Percentiles rank a stretch among this genome's conserved stretches.
These are phyloP conservation scores for Cercospora nicotianae DNA, from an alignment of 2,329 filamentous ascomycete genomes.

Conservation along the genomic window DNA sequence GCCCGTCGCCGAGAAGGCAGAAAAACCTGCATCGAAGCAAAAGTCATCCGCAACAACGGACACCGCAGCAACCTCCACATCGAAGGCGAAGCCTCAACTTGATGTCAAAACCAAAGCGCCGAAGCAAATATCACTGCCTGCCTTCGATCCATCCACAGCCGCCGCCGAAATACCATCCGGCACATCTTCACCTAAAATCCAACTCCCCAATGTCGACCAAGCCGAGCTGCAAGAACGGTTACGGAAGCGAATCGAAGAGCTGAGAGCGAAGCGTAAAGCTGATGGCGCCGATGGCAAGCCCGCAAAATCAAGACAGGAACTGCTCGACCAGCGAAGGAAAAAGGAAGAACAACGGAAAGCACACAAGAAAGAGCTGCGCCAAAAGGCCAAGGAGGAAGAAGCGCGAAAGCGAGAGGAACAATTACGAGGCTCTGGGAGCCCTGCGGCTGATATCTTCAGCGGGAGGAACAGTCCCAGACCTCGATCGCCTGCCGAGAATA, in stretches of 20 bases:
- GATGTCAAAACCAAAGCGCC: constrained; percentile 35
- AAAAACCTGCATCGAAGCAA: constrained; percentile 20
- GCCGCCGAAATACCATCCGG: constrained; percentile 26
- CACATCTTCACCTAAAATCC: constrained; percentile 38
- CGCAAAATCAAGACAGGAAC: constrained; percentile 82
- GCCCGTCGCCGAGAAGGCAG: constrained; percentile 26
- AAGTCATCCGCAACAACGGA: constrained; percentile 13
- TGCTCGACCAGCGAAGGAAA: constrained; percentile 83
- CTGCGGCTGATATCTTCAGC: constrained; percentile 47
- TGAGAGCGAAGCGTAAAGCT: constrained; percentile 83
- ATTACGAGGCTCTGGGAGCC: constrained; percentile 60
- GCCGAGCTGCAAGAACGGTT: constrained; percentile 76
- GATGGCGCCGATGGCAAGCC: constrained; percentile 79
- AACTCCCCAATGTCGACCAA: constrained; percentile 62
- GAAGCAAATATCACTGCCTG: constrained; percentile 29
- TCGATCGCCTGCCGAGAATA: constrained; percentile 49
- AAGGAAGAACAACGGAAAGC: constrained; percentile 85
- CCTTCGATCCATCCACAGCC: constrained; percentile 19
- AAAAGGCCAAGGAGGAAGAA: constrained; percentile 77
- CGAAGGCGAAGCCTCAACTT: constrained; percentile 18
- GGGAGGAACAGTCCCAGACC: constrained; percentile 52
- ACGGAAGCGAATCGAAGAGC: constrained; percentile 77
- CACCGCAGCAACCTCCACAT: neutral
- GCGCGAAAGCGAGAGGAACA: constrained; percentile 58
- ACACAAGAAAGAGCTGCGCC: constrained; percentile 82